Conservation (phyloP, 352 stramenopile species). For the Globisporangium canariense region DNA sequence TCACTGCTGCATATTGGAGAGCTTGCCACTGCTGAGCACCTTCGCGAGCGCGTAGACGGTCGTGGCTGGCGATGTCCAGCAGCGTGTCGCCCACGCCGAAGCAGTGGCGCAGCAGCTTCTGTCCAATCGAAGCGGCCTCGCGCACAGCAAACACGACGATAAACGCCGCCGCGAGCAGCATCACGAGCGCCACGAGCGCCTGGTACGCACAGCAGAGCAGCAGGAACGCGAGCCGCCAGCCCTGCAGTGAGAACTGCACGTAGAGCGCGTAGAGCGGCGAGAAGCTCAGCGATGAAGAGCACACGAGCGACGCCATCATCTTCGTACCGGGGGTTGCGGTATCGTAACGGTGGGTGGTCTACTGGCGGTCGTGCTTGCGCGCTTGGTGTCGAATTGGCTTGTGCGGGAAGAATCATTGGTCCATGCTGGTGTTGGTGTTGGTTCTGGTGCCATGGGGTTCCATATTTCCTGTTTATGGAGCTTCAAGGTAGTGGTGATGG, state of each 20-base stretch:
- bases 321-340: not conserved
- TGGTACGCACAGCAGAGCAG: slow-evolving; percentile 1
- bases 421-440: not conserved
- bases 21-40: slow-evolving; percentile 15
- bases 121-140: not conserved
- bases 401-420: not conserved
- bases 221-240: slow-evolving; percentile 13
- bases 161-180: slow-evolving; percentile 11
- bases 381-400: not conserved
- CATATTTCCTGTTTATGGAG: not conserved
- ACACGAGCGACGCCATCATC: not conserved
- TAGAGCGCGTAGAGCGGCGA: slow-evolving; percentile 4
- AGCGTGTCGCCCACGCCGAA: not conserved
- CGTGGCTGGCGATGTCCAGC: slow-evolving; percentile 4
- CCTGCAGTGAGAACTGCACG: slow-evolving; percentile 7
- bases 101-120: slow-evolving; percentile 7
- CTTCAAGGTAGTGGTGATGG: not conserved
- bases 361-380: too few species aligned
- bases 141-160: slow-evolving; percentile 12
- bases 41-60: slow-evolving; percentile 10
- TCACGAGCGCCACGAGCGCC: not conserved
- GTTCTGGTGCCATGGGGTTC: not conserved
- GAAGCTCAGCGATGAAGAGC: not conserved
- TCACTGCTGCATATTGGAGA: slow-evolving; percentile 10
- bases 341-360: too few species aligned